phyloP scores from a whole-genome alignment of 108 stramenopile species.

The Conticribra weissflogii region DNA sequence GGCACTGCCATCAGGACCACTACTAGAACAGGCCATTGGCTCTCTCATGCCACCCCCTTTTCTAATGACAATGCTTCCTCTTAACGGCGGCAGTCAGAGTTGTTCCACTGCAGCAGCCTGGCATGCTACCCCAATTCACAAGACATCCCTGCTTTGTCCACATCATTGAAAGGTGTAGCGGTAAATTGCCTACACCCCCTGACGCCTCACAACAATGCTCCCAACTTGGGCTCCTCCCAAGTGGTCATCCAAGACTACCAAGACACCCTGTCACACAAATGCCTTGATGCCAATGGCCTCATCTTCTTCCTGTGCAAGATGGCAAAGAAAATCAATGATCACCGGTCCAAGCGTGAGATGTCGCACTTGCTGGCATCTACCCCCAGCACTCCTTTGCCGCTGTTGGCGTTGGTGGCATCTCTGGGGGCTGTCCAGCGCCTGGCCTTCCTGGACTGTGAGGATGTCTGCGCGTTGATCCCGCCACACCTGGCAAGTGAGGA shows the following conservation, averaged over 20 bases:
- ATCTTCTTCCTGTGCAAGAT: constrained; percentile 29
- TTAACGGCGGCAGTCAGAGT: not conserved
- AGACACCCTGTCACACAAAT: too few species aligned
- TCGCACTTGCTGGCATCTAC: not conserved
- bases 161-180: constrained; percentile 77
- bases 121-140: not conserved
- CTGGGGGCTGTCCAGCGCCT: constrained; percentile 41
- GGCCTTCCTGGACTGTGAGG: constrained; percentile 39
- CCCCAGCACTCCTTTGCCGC: too few species aligned
- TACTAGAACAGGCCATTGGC: constrained; percentile 14
- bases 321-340: not conserved
- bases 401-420: not conserved
- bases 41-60: constrained; percentile 37
- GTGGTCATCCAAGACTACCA: too few species aligned
- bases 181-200: too few species aligned
- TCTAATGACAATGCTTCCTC: constrained; percentile 6
- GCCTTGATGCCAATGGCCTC: constrained; percentile 3
- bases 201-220: too few species aligned
- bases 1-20: constrained; percentile 1
- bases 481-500: constrained; percentile 21
- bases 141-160: constrained; percentile 25
- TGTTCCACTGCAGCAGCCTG: not conserved
- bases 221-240: too few species aligned
- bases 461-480: constrained; percentile 8
- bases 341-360: not conserved